These are phyloP conservation scores for Neopestalotiopsis sp. DNA, from an alignment of 2,329 filamentous ascomycete species.

Conservation along the genomic window DNA sequence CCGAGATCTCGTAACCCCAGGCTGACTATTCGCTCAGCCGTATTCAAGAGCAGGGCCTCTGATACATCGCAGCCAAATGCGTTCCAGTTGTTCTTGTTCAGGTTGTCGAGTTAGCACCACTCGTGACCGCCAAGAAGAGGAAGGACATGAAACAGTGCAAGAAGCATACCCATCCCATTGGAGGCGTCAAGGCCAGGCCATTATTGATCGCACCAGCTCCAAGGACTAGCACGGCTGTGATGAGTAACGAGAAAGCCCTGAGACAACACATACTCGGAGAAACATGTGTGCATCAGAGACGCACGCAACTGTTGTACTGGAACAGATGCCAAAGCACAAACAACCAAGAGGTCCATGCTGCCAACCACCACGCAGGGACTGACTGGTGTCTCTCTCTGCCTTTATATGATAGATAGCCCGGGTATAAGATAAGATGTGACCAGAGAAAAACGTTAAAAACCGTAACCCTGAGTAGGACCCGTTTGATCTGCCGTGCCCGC, in stretches of 20 bases:
- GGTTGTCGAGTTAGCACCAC: background rate
- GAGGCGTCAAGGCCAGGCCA: slow-evolving; percentile 25
- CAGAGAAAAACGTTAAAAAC: background rate
- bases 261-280: background rate
- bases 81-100: slow-evolving; percentile 27
- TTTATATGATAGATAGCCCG: background rate
- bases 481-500: slow-evolving; percentile 1
- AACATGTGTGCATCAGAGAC: background rate
- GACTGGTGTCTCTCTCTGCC: too few relatives aligned
- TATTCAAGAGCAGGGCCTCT: slow-evolving; percentile 21
- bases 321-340: too few relatives aligned
- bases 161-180: slow-evolving; percentile 25
- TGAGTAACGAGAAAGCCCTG: background rate
- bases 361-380: too few relatives aligned
- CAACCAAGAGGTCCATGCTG: too few relatives aligned
- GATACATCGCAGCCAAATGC: slow-evolving; percentile 28
- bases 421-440: background rate
- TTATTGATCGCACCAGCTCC: slow-evolving; percentile 23
- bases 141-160: background rate
- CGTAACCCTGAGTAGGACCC: background rate
- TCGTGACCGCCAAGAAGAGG: background rate
- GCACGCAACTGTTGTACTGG: too few relatives aligned
- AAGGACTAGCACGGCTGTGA: slow-evolving; percentile 19
- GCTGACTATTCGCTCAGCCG: slow-evolving; percentile 18
- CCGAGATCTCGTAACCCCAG: slow-evolving; percentile 22